phyloP scores from a whole-genome alignment of 2,329 filamentous ascomycete genomes.

The Xylariaceae sp. region DNA sequence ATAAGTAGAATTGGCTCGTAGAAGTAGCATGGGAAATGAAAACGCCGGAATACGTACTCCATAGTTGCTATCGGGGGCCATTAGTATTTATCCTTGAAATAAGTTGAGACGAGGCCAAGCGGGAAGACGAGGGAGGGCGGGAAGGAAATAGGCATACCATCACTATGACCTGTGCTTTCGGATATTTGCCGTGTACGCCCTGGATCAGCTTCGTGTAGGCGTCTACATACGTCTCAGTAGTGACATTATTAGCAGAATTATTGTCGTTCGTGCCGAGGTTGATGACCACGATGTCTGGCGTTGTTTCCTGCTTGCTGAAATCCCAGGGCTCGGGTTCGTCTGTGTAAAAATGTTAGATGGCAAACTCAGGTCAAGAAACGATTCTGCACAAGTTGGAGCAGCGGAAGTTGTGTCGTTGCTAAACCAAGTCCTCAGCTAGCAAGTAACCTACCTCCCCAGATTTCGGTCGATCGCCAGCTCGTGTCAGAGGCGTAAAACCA shows the following conservation, averaged over 20 bases:
- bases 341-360: conserved; percentile 18
- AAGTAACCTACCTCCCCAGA: conserved; percentile 46
- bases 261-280: conserved; percentile 52
- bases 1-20: no score
- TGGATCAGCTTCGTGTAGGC: conserved; percentile 49
- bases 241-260: conserved; percentile 46
- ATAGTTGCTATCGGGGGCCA: conserved; percentile 44
- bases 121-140: background rate
- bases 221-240: conserved; percentile 42
- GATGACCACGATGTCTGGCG: conserved; percentile 49
- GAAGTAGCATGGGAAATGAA: no score
- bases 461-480: conserved; percentile 46
- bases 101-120: background rate
- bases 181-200: conserved; percentile 50
- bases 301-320: conserved; percentile 44
- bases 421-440: background rate
- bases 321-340: conserved; percentile 49
- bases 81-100: background rate
- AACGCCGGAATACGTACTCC: background rate
- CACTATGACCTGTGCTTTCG: conserved; percentile 48
- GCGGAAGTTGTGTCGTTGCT: background rate
- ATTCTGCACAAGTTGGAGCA: background rate
- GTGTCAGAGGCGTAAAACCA: conserved; percentile 62
- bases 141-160: conserved; percentile 38
- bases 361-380: background rate